Conservation (phyloP, 768 basidiomycete species). For the Trametes maxima region DNA sequence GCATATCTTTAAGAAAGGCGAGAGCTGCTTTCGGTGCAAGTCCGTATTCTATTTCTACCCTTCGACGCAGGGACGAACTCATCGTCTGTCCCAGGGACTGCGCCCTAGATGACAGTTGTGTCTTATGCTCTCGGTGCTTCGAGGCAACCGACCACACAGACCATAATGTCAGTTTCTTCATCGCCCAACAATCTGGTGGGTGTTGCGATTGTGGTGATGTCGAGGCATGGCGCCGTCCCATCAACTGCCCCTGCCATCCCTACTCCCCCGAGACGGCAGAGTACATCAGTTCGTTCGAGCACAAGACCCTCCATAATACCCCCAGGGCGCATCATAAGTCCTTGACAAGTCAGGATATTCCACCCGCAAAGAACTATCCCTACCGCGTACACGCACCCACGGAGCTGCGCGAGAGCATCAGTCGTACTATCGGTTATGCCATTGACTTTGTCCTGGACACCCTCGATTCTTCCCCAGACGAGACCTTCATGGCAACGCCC, state of each 20-base stretch:
- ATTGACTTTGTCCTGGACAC: constrained; percentile 85
- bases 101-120: constrained; percentile 85
- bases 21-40: constrained; percentile 95
- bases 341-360: constrained; percentile 48
- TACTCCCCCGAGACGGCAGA: constrained; percentile 39
- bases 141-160: constrained; percentile 81
- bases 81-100: constrained; percentile 66
- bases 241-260: constrained; percentile 78
- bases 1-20: constrained; percentile 87
- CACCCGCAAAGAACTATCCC: constrained; percentile 62
- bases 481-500: constrained; percentile 57
- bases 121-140: constrained; percentile 89
- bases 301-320: constrained; percentile 27
- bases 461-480: constrained; percentile 80
- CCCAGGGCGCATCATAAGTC: constrained; percentile 45
- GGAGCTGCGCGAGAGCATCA: constrained; percentile 75
- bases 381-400: constrained; percentile 57
- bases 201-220: constrained; percentile 95
- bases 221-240: constrained; percentile 77
- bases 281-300: constrained; percentile 32
- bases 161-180: constrained; percentile 93
- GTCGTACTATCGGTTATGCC: constrained; percentile 71
- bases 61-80: not conserved
- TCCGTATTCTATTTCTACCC: constrained; percentile 42
- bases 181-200: constrained; percentile 88